These are phyloP conservation scores for Leccinum subspadiceum DNA, from an alignment of 1,284 basidiomycete genomes.

Conservation along the genomic window DNA sequence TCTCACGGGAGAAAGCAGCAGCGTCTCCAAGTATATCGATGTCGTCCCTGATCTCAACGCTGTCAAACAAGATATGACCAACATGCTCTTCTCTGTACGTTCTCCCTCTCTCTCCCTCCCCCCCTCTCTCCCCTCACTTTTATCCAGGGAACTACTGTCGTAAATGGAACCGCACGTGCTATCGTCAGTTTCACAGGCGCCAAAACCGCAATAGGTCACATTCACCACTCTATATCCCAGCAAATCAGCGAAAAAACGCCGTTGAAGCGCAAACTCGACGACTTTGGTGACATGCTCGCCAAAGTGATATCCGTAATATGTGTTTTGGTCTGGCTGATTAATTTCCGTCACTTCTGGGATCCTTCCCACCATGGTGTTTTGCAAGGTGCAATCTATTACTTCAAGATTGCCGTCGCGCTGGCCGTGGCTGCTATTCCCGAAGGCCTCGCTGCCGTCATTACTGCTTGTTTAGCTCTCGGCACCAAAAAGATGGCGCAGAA, in stretches of 20 bases:
- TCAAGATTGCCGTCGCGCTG: conserved; percentile 96
- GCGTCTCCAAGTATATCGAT: conserved; percentile 77
- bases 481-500: conserved; percentile 98
- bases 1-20: conserved; percentile 88
- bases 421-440: conserved; percentile 97
- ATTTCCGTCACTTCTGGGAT: conserved; percentile 91
- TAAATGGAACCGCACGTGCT: conserved; percentile 84
- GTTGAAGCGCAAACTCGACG: conserved; percentile 92
- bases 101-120: background rate
- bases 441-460: conserved; percentile 93
- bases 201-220: conserved; percentile 89
- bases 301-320: conserved; percentile 97
- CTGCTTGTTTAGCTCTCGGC: conserved; percentile 92
- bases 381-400: conserved; percentile 94
- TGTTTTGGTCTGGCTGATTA: conserved; percentile 93
- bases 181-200: conserved; percentile 85
- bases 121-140: conserved; percentile 3
- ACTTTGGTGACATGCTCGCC: conserved; percentile 93
- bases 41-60: conserved; percentile 69
- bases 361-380: conserved; percentile 85
- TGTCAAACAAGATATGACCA: conserved; percentile 95
- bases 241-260: conserved; percentile 94
- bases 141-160: conserved; percentile 86
- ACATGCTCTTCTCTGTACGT: conserved; percentile 85
- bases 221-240: conserved; percentile 89